Conservation (phyloP, 371 early-diverging fungal genomes). For the Haplosporangium sp. region DNA sequence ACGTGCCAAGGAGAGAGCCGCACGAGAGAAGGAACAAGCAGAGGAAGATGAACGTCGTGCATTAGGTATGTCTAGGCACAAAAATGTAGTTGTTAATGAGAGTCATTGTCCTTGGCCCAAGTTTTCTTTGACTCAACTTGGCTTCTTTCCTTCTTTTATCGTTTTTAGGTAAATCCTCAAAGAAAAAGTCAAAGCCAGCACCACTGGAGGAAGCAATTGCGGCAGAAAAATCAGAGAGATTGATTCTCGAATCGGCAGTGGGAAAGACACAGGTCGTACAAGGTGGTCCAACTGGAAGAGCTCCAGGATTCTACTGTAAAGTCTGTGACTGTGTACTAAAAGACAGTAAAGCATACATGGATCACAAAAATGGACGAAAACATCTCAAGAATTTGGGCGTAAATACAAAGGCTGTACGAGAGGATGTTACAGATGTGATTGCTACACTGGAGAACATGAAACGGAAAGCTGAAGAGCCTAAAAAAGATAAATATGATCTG, state of each 20-base stretch:
- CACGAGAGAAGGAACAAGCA: conserved; percentile 41
- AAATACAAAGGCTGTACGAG: conserved; percentile 82
- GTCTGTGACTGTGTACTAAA: conserved; percentile 89
- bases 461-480: conserved; percentile 61
- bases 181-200: conserved; percentile 33
- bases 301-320: conserved; percentile 94
- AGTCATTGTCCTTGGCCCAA: no score
- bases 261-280: conserved; percentile 89
- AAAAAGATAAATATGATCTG: conserved; percentile 61
- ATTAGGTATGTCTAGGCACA: conserved; percentile 31
- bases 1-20: conserved; percentile 69
- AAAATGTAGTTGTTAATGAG: background rate
- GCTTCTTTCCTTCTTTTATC: background rate
- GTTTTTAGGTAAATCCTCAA: conserved; percentile 32
- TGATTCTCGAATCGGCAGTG: conserved; percentile 79
- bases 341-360: conserved; percentile 87
- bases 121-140: background rate
- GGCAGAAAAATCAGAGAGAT: conserved; percentile 57
- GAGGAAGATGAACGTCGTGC: conserved; percentile 58
- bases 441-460: conserved; percentile 58
- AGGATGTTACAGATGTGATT: conserved; percentile 58
- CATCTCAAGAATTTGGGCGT: conserved; percentile 82
- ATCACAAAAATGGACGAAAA: conserved; percentile 91
- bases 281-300: conserved; percentile 66
- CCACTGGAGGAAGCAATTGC: conserved; percentile 41